phyloP scores from a whole-genome alignment of 2,329 filamentous ascomycete genomes.

The Aspergillus sojae region DNA sequence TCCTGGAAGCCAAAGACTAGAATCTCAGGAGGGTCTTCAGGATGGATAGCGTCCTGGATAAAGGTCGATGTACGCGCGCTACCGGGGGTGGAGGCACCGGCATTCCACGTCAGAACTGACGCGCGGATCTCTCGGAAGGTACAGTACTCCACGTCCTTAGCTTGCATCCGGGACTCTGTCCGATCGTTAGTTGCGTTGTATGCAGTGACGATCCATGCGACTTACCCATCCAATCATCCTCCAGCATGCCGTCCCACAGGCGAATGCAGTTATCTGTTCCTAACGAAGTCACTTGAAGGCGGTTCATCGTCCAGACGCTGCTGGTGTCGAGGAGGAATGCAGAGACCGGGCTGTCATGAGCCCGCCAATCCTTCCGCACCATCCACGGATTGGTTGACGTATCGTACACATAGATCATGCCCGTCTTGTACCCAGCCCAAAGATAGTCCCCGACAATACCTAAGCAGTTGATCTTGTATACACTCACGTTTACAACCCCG shows the following conservation, averaged over 20 bases:
- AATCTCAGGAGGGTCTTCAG: conserved; percentile 81
- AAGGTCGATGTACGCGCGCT: conserved; percentile 78
- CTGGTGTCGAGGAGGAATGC: conserved; percentile 77
- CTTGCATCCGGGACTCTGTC: conserved; percentile 79
- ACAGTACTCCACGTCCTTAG: conserved; percentile 79
- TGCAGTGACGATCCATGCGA: conserved; percentile 11
- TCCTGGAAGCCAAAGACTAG: conserved; percentile 97
- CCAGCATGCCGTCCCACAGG: conserved; percentile 88
- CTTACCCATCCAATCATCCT: conserved; percentile 86
- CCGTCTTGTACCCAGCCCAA: conserved; percentile 94
- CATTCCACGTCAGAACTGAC: conserved; percentile 92
- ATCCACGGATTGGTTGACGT: conserved; percentile 79
- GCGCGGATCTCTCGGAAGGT: conserved; percentile 79
- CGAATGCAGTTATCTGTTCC: conserved; percentile 84
- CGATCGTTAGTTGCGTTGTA: conserved; percentile 21
- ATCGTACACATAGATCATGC: conserved; percentile 92
- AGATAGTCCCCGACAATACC: conserved; percentile 78
- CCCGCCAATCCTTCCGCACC: conserved; percentile 92
- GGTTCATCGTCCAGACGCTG: conserved; percentile 81
- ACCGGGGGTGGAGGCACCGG: conserved; percentile 89
- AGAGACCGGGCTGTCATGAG: conserved; percentile 80
- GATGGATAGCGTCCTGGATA: conserved; percentile 75
- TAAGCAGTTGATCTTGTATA: conserved; percentile 92
- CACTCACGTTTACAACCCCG: conserved; percentile 80
- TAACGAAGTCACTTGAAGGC: conserved; percentile 81